These are phyloP conservation scores for Sarocladium strictum DNA, from an alignment of 2,329 filamentous ascomycete genomes.

Conservation along the genomic window DNA sequence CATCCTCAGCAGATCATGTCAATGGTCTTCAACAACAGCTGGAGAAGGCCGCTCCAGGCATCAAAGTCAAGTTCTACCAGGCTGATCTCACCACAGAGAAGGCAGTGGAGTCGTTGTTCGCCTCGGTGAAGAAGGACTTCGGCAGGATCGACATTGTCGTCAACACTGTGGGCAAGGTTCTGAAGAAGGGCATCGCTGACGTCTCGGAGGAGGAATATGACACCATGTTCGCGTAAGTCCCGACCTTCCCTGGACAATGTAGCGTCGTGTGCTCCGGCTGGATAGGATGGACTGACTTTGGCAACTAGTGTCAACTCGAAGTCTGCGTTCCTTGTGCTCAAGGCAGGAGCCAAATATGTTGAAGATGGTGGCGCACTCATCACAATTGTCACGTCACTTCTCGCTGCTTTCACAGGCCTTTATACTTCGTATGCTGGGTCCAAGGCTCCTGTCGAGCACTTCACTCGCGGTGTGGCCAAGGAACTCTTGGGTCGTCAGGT, in stretches of 20 bases:
- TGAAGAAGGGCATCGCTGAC: slow-evolving; percentile 39
- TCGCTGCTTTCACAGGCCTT: slow-evolving; percentile 38
- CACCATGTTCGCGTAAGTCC: slow-evolving; percentile 37
- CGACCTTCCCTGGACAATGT: background rate
- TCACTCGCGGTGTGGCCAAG: slow-evolving; percentile 29
- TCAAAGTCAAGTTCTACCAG: slow-evolving; percentile 34
- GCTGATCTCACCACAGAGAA: slow-evolving; percentile 34
- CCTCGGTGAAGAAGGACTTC: slow-evolving; percentile 32
- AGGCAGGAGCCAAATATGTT: slow-evolving; percentile 35
- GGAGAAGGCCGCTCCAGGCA: slow-evolving; percentile 22
- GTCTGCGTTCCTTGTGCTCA: slow-evolving; percentile 37
- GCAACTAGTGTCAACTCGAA: slow-evolving; percentile 37
- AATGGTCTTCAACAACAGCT: slow-evolving; percentile 30
- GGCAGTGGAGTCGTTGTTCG: slow-evolving; percentile 36
- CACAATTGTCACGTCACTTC: slow-evolving; percentile 37
- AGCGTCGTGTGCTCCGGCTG: no score
- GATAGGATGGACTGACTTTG: slow-evolving; percentile 2
- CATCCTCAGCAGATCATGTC: slow-evolving; percentile 29
- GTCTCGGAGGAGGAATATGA: slow-evolving; percentile 40
- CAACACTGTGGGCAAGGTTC: slow-evolving; percentile 44
- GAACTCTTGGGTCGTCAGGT: slow-evolving; percentile 25
- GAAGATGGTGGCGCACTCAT: slow-evolving; percentile 40
- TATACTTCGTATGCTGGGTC: slow-evolving; percentile 40
- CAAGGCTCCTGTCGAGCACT: slow-evolving; percentile 33
- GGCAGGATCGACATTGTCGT: slow-evolving; percentile 42